Conservation (phyloP, 2,329 filamentous ascomycete genomes). For the Hypoxylon sp. region DNA sequence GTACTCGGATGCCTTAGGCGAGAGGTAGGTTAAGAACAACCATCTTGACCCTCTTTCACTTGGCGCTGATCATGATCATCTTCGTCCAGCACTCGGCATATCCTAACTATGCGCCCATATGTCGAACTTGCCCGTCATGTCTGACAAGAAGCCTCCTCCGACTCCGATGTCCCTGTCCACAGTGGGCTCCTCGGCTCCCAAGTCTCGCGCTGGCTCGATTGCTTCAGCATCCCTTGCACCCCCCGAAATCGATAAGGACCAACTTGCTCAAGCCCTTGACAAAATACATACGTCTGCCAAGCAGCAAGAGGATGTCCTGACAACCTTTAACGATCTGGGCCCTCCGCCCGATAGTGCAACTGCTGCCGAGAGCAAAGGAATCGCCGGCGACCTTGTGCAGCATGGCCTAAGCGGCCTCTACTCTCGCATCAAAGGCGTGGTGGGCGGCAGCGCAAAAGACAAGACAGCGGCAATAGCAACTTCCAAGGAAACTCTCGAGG, state of each 20-base stretch:
- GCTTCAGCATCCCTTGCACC: conserved; percentile 56
- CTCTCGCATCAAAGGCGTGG: conserved; percentile 81
- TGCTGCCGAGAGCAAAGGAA: conserved; percentile 70
- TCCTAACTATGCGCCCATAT: conserved; percentile 16
- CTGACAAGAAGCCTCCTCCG: conserved; percentile 41
- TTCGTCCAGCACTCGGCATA: background rate
- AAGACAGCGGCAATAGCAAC: conserved; percentile 24
- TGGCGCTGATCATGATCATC: conserved; percentile 2
- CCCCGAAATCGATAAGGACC: conserved; percentile 72
- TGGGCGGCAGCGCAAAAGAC: conserved; percentile 69
- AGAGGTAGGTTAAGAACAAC: conserved; percentile 3
- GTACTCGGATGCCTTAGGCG: too few relatives aligned
- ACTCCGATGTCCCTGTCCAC: conserved; percentile 50
- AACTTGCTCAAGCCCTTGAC: conserved; percentile 79
- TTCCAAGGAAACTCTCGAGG: conserved; percentile 42
- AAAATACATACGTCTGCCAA: conserved; percentile 91
- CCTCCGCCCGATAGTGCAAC: conserved; percentile 68
- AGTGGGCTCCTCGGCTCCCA: conserved; percentile 41
- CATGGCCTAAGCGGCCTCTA: conserved; percentile 91
- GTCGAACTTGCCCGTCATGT: conserved; percentile 38
- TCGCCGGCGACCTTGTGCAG: conserved; percentile 77
- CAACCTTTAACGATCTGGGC: conserved; percentile 93
- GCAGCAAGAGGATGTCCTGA: conserved; percentile 76
- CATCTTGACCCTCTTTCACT: background rate
- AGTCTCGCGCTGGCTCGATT: conserved; percentile 51